Evolutionary conservation across 768 basidiomycete genomes (phyloP).

Genomic region (Gautieria morchelliformis): DNA sequence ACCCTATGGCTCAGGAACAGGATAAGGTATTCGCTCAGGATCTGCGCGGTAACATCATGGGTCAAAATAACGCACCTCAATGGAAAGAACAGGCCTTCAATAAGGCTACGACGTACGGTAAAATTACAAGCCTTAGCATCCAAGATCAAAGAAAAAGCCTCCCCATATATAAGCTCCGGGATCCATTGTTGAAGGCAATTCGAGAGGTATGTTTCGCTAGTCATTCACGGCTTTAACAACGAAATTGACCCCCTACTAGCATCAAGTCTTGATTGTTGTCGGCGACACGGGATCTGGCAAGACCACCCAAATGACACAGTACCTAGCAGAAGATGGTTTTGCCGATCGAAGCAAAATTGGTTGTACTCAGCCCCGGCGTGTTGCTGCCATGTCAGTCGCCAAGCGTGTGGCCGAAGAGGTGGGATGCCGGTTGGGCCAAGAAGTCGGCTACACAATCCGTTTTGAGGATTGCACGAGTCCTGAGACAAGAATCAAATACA

Average conservation of each 20-base stretch:
- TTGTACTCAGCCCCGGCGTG: conserved; percentile 98
- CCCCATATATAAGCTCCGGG: conserved; percentile 92
- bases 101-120: conserved; percentile 92
- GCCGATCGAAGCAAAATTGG: conserved; percentile 88
- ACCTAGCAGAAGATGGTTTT: conserved; percentile 89
- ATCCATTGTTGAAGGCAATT: conserved; percentile 83
- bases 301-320: conserved; percentile 99
- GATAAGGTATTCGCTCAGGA: conserved; percentile 94
- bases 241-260: conserved; percentile 34
- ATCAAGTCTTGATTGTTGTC: conserved; percentile 96
- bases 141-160: conserved; percentile 87
- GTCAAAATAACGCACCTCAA: conserved; percentile 71
- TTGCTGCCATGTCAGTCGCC: conserved; percentile 98
- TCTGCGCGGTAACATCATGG: conserved; percentile 68
- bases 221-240: conserved; percentile 7
- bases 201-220: conserved; percentile 53
- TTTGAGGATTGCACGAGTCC: conserved; percentile 99
- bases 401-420: conserved; percentile 99
- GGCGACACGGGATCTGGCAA: conserved; percentile 99
- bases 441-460: conserved; percentile 97
- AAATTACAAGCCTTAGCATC: conserved; percentile 82
- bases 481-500: conserved; percentile 98
- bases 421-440: conserved; percentile 92
- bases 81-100: conserved; percentile 93
- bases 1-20: conserved; percentile 86